Conservation (phyloP, 2,329 filamentous ascomycete species). For the Rosellinia necatrix region DNA sequence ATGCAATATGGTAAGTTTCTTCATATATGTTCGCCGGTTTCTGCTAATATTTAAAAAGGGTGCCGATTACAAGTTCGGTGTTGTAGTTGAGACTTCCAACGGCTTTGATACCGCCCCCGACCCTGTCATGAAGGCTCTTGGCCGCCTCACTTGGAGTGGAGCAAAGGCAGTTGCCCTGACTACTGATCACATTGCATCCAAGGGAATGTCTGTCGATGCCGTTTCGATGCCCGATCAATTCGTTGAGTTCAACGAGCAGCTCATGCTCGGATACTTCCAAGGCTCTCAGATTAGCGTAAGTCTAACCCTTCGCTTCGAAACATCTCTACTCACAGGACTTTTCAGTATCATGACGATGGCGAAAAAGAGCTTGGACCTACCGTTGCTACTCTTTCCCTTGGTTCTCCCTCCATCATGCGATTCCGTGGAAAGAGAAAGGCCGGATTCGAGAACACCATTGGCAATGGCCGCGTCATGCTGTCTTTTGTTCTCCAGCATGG, state of each 20-base stretch:
- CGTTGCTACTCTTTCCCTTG: slow-evolving; percentile 65
- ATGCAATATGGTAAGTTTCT: slow-evolving; percentile 54
- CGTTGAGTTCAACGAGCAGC: slow-evolving; percentile 64
- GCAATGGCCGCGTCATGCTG: slow-evolving; percentile 36
- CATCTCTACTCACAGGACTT: background rate
- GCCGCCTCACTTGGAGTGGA: slow-evolving; percentile 61
- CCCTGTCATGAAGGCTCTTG: slow-evolving; percentile 54
- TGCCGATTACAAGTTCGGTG: slow-evolving; percentile 69
- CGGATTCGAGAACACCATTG: background rate
- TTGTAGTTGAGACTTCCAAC: slow-evolving; percentile 53
- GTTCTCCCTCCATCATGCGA: slow-evolving; percentile 61
- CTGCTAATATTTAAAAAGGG: slow-evolving; percentile 48
- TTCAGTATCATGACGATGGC: slow-evolving; percentile 68
- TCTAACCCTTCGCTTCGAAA: slow-evolving; percentile 1
- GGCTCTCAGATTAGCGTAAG: slow-evolving; percentile 60
- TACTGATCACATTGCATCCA: slow-evolving; percentile 22
- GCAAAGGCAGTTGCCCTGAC: slow-evolving; percentile 44
- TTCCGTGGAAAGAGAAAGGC: slow-evolving; percentile 57
- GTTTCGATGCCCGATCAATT: slow-evolving; percentile 35
- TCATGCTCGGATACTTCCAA: slow-evolving; percentile 67
- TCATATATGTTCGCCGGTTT: background rate
- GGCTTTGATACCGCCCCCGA: slow-evolving; percentile 54
- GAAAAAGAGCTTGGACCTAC: slow-evolving; percentile 65
- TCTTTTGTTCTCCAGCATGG: slow-evolving; percentile 60
- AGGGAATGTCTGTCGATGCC: slow-evolving; percentile 1